Evolutionary conservation across 1,284 basidiomycete species (phyloP).

Genomic region (Volvariella surrecta): DNA sequence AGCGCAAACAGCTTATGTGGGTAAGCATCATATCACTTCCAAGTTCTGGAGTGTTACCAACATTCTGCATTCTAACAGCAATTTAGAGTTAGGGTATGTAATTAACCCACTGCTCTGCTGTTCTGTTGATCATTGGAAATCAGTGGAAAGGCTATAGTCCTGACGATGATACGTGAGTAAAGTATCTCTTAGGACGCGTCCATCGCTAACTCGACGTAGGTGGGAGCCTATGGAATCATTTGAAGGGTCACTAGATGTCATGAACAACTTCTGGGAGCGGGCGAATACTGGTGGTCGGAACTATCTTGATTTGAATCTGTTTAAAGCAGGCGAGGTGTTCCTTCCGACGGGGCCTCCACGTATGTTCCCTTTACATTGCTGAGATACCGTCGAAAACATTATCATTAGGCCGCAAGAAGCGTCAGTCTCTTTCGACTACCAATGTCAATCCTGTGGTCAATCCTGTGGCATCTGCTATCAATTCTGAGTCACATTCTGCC

Average conservation of each 20-base stretch:
- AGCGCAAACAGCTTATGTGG: slow-evolving; percentile 30
- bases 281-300: slow-evolving; percentile 44
- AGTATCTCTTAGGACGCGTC: background rate
- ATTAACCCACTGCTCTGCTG: slow-evolving; percentile 3
- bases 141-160: slow-evolving; percentile 63
- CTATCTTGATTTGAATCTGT: slow-evolving; percentile 34
- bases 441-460: too few relatives aligned
- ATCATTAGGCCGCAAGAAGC: background rate
- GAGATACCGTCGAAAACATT: background rate
- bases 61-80: slow-evolving; percentile 26
- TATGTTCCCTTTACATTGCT: slow-evolving; percentile 19
- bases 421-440: background rate
- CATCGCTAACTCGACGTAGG: slow-evolving; percentile 22
- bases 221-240: slow-evolving; percentile 68
- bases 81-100: slow-evolving; percentile 54
- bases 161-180: slow-evolving; percentile 60
- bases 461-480: background rate
- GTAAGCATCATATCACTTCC: slow-evolving; percentile 18
- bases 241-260: slow-evolving; percentile 44
- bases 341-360: slow-evolving; percentile 49
- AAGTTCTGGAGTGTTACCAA: slow-evolving; percentile 2
- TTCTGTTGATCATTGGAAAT: slow-evolving; percentile 5
- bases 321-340: slow-evolving; percentile 47
- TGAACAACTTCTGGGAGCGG: slow-evolving; percentile 54
- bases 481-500: background rate